phyloP scores from a whole-genome alignment of 805 yeast species.

The Gaillardinia entomophila region DNA sequence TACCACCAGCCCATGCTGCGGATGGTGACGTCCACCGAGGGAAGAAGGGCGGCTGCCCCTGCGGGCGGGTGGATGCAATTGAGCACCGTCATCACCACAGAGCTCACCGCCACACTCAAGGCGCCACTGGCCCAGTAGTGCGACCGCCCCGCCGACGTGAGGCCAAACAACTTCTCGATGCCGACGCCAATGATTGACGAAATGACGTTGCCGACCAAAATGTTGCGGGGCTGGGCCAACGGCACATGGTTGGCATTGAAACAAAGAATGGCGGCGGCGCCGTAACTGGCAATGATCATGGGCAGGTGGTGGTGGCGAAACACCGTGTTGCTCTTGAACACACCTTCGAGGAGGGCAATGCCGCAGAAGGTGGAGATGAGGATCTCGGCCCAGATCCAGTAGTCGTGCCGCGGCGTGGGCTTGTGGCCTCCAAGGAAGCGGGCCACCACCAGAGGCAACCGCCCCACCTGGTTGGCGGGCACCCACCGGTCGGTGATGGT shows the following conservation, averaged over 20 bases:
- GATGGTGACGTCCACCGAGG: slow-evolving; percentile 41
- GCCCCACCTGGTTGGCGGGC: slow-evolving; percentile 19
- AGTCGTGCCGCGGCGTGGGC: slow-evolving; percentile 27
- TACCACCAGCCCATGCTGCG: slow-evolving; percentile 61
- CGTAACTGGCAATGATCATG: slow-evolving; percentile 49
- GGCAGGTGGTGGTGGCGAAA: slow-evolving; percentile 40
- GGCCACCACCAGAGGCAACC: slow-evolving; percentile 28
- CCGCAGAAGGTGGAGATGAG: slow-evolving; percentile 44
- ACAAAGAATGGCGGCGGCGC: slow-evolving; percentile 57
- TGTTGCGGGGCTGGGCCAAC: slow-evolving; percentile 59
- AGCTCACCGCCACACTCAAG: slow-evolving; percentile 47
- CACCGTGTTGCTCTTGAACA: slow-evolving; percentile 35
- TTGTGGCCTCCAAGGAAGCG: slow-evolving; percentile 36
- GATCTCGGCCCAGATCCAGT: slow-evolving; percentile 41
- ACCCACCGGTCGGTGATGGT: slow-evolving; percentile 19
- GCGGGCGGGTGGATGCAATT: slow-evolving; percentile 68
- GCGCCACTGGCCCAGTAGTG: slow-evolving; percentile 57
- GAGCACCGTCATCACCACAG: slow-evolving; percentile 46
- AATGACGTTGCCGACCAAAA: slow-evolving; percentile 51
- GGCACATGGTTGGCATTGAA: slow-evolving; percentile 55
- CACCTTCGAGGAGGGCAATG: slow-evolving; percentile 39
- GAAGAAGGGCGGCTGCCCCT: slow-evolving; percentile 63
- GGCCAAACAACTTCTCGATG: slow-evolving; percentile 47
- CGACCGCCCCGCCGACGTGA: slow-evolving; percentile 35
- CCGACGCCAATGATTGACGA: slow-evolving; percentile 50